Percentiles rank a stretch among this genome's conserved stretches.
Evolutionary conservation across 306 rosid species (phyloP).

Genomic region (Medicago ruthenica): DNA sequence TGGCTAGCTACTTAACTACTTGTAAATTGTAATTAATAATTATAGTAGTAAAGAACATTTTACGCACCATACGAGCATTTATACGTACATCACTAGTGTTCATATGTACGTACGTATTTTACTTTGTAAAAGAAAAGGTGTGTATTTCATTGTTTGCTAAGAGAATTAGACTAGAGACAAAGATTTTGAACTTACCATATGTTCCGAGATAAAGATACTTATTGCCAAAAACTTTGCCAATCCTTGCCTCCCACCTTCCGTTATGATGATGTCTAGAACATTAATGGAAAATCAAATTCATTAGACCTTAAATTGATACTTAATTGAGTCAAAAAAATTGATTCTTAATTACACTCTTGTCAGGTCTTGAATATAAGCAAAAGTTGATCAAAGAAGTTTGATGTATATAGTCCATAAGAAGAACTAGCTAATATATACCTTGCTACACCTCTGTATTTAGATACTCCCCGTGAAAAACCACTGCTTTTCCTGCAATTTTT

Average conservation of each 20-base stretch:
- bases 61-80: background rate
- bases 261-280: conserved; percentile 81
- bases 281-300: background rate
- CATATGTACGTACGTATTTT: background rate
- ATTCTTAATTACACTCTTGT: too few species aligned
- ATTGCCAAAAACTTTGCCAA: conserved; percentile 92
- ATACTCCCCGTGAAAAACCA: conserved; percentile 96
- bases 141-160: background rate
- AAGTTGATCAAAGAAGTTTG: too few species aligned
- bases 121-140: background rate
- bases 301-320: background rate
- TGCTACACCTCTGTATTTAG: conserved; percentile 96
- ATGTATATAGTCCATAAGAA: too few species aligned
- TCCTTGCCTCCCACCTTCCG: conserved; percentile 97
- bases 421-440: conserved; percentile 53
- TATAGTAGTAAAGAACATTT: background rate
- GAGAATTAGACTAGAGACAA: background rate
- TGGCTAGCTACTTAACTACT: background rate
- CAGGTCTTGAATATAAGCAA: too few species aligned
- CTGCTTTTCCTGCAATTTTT: conserved; percentile 79
- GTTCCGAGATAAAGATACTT: conserved; percentile 93
- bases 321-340: background rate
- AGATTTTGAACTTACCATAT: conserved; percentile 56
- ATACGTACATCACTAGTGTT: background rate
- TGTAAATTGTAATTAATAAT: too few species aligned